These are phyloP conservation scores for Kazachstania psychrophila DNA, from an alignment of 805 yeast species.

Conservation along the genomic window DNA sequence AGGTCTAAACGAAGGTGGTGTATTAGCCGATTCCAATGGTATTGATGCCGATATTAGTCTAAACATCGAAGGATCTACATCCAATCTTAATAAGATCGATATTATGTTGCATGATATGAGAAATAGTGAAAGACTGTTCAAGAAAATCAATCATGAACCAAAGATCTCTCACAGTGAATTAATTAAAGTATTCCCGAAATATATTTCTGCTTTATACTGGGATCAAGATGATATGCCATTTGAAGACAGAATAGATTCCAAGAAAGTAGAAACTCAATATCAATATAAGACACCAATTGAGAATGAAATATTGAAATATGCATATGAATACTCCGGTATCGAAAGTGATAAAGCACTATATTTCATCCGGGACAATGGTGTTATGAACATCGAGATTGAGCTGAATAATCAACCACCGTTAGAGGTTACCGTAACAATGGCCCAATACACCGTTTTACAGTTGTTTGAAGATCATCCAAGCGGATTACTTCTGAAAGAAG, in stretches of 20 bases:
- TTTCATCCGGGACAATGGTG: slow-evolving; percentile 51
- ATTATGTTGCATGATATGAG: slow-evolving; percentile 74
- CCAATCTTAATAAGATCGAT: slow-evolving; percentile 49
- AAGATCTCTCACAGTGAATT: slow-evolving; percentile 8
- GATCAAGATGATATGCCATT: slow-evolving; percentile 28
- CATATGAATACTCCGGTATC: slow-evolving; percentile 32
- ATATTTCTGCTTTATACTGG: slow-evolving; percentile 80
- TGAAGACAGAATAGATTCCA: background rate
- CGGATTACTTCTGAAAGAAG: background rate
- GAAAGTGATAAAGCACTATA: slow-evolving; percentile 53
- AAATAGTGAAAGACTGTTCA: slow-evolving; percentile 44
- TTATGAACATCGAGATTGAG: slow-evolving; percentile 50
- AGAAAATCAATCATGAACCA: slow-evolving; percentile 26
- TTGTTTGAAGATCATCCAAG: background rate
- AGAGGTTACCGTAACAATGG: background rate
- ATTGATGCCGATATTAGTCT: background rate
- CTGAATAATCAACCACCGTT: slow-evolving; percentile 31
- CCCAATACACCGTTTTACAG: slow-evolving; percentile 7
- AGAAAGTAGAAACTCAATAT: background rate
- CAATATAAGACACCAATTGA: background rate
- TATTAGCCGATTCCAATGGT: background rate
- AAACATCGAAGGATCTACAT: slow-evolving; percentile 7
- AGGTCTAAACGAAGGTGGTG: slow-evolving; percentile 3
- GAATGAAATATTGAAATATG: slow-evolving; percentile 28
- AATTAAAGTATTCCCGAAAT: slow-evolving; percentile 40